Evolutionary conservation across 176 grass and related monocot species (phyloP).

Genomic region (Eremochloa ophiuroides): DNA sequence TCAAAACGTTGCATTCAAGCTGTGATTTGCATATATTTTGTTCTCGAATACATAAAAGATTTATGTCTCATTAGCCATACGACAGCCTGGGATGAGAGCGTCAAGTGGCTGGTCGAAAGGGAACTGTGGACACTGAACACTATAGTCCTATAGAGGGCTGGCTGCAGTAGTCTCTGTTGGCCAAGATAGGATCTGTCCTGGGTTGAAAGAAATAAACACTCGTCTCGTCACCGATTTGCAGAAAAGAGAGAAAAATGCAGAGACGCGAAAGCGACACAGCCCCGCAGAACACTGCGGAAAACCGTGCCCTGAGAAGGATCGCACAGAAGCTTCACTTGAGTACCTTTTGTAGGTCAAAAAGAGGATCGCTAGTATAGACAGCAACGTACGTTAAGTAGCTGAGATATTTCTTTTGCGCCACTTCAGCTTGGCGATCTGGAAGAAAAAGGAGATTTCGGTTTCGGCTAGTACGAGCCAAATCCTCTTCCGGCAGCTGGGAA

Average conservation of each 20-base stretch:
- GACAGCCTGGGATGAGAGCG: too few species aligned
- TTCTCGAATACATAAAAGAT: too few species aligned
- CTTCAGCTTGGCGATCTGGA: neutral
- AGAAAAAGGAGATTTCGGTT: neutral
- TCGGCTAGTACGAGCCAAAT: neutral
- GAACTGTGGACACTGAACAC: neutral
- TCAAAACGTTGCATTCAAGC: too few species aligned
- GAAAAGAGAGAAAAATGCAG: neutral
- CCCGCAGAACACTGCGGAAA: neutral
- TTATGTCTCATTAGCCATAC: too few species aligned
- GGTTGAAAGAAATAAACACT: neutral
- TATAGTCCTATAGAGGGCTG: neutral
- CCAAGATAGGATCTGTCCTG: neutral
- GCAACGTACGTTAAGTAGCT: neutral
- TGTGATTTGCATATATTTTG: too few species aligned
- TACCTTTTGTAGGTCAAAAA: neutral
- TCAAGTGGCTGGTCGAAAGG: neutral
- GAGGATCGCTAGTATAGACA: neutral
- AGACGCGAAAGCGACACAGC: neutral
- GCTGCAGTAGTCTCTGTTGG: neutral
- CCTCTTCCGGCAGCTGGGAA: too few species aligned
- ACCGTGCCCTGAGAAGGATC: neutral
- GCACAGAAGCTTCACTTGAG: neutral
- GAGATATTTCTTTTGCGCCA: neutral
- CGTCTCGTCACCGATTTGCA: neutral